These are phyloP conservation scores for Leptographium radiaticola DNA, from an alignment of 2,329 filamentous ascomycete species.

Conservation along the genomic window DNA sequence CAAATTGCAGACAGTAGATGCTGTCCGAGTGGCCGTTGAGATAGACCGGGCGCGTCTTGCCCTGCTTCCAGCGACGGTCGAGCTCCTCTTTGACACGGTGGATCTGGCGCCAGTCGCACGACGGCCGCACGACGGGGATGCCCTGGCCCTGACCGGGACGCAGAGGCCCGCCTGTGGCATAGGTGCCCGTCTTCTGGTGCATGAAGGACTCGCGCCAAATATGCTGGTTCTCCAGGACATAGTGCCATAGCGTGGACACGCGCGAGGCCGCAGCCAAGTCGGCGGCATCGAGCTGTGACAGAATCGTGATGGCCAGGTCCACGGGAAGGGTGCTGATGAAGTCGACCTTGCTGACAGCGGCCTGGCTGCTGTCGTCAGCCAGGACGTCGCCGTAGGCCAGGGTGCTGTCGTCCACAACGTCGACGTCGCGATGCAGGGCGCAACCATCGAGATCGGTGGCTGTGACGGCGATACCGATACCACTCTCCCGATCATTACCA, in stretches of 20 bases:
- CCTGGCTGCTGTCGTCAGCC: conserved; percentile 14
- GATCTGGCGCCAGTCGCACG: conserved; percentile 75
- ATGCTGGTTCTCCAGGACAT: conserved; percentile 36
- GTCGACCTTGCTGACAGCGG: conserved; percentile 39
- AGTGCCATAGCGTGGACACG: conserved; percentile 39
- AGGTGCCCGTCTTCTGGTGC: conserved; percentile 46
- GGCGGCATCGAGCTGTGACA: conserved; percentile 40
- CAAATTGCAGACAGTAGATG: conserved; percentile 96
- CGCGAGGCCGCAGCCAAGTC: conserved; percentile 33
- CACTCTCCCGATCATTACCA: conserved; percentile 48
- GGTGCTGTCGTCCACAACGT: conserved; percentile 6
- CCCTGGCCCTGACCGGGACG: conserved; percentile 42
- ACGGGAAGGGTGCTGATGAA: conserved; percentile 42
- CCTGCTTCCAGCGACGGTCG: conserved; percentile 65
- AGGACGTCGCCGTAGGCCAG: too few species aligned
- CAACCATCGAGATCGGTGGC: conserved; percentile 25
- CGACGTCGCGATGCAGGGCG: conserved; percentile 18
- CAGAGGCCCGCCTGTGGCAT: conserved; percentile 41
- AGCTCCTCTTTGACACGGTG: conserved; percentile 67
- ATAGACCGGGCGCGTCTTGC: conserved; percentile 71
- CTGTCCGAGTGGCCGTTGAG: conserved; percentile 89
- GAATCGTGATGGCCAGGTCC: conserved; percentile 46
- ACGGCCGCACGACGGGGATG: conserved; percentile 39
- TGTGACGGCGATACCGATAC: conserved; percentile 47
- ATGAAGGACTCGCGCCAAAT: conserved; percentile 53